Percentiles rank a stretch among this genome's conserved stretches.
Conservation (phyloP, 1,284 basidiomycete genomes). For the Naganishia sp. region DNA sequence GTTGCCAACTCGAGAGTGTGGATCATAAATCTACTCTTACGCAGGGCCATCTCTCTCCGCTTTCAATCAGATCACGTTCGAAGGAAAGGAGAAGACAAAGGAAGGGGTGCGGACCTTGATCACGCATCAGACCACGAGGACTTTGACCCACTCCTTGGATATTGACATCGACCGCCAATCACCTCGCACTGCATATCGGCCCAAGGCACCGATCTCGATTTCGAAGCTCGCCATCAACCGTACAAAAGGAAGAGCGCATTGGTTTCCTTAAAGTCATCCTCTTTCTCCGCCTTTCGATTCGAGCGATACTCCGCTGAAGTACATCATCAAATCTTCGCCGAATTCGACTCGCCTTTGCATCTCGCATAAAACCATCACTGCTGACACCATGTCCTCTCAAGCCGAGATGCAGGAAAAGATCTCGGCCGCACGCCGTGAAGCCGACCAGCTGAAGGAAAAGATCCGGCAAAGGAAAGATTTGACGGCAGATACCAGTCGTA, state of each 20-base stretch:
- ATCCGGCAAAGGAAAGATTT: conserved; percentile 92
- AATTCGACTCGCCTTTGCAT: background rate
- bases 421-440: conserved; percentile 91
- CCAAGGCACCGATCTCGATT: too few relatives aligned
- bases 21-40: too few relatives aligned
- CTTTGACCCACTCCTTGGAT: background rate
- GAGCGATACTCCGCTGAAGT: too few relatives aligned
- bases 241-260: too few relatives aligned
- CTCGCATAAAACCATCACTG: background rate
- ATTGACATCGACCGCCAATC: background rate
- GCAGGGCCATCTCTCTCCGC: too few relatives aligned
- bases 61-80: background rate
- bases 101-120: background rate
- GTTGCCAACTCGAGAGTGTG: too few relatives aligned
- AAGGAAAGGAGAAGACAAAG: background rate
- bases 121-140: background rate
- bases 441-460: conserved; percentile 95
- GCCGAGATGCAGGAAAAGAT: conserved; percentile 91
- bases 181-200: background rate
- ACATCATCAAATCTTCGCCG: too few relatives aligned
- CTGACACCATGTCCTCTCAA: conserved; percentile 55
- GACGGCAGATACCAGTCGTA: conserved; percentile 92
- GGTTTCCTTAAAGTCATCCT: too few relatives aligned
- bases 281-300: too few relatives aligned
- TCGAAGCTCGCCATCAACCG: too few relatives aligned